Evolutionary conservation across 768 basidiomycete genomes (phyloP).

Genomic region (Tulasnella sp.): DNA sequence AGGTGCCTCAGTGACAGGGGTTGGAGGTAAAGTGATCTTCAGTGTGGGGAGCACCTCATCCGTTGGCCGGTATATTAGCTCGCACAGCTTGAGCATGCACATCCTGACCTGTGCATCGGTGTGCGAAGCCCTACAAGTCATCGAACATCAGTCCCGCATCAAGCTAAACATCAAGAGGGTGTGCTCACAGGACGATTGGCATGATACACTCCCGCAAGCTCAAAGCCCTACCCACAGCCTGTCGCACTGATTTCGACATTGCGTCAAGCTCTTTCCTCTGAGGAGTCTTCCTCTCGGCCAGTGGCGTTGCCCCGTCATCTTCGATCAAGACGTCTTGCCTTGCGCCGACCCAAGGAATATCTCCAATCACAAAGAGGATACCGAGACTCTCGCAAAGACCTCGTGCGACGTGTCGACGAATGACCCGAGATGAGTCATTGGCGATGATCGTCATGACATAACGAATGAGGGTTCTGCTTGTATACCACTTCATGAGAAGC

Average conservation of each 20-base stretch:
- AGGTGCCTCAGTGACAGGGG: conserved; percentile 53
- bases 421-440: conserved; percentile 67
- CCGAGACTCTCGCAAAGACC: conserved; percentile 80
- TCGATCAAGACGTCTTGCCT: conserved; percentile 73
- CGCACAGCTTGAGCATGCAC: conserved; percentile 84
- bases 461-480: conserved; percentile 61
- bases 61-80: conserved; percentile 70
- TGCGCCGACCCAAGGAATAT: conserved; percentile 53
- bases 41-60: conserved; percentile 82
- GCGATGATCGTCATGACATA: conserved; percentile 83
- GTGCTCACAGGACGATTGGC: conserved; percentile 63
- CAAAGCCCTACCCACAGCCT: conserved; percentile 72
- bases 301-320: conserved; percentile 66
- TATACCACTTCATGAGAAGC: conserved; percentile 72
- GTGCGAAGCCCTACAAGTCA: conserved; percentile 46
- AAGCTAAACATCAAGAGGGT: not conserved
- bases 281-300: conserved; percentile 52
- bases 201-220: conserved; percentile 66
- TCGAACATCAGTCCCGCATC: not conserved
- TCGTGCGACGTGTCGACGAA: conserved; percentile 81
- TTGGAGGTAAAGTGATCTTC: conserved; percentile 67
- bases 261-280: conserved; percentile 76
- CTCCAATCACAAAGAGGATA: conserved; percentile 78
- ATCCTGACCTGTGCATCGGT: conserved; percentile 84
- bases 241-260: conserved; percentile 78